Conservation (phyloP, 1,139 yeast species). For the Candida labiduridarum region DNA sequence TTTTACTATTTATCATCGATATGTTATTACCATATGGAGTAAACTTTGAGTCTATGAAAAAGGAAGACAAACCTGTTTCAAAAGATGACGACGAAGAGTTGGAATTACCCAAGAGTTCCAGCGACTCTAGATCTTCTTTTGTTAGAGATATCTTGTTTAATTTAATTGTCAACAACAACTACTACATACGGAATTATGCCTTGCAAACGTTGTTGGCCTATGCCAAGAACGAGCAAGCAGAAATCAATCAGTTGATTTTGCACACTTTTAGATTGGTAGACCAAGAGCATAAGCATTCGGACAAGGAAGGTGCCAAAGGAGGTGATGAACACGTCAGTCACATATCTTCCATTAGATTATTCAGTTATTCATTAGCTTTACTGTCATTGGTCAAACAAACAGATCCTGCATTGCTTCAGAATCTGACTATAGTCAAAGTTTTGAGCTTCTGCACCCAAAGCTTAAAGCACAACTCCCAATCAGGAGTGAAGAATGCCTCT, state of each 20-base stretch:
- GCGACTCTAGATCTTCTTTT: conserved; percentile 23
- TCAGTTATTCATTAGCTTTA: conserved; percentile 40
- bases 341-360: conserved; percentile 26
- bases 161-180: conserved; percentile 35
- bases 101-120: conserved; percentile 20
- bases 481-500: conserved; percentile 28
- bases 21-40: conserved; percentile 41
- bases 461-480: conserved; percentile 39
- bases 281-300: conserved; percentile 31
- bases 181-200: conserved; percentile 41
- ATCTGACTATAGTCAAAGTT: conserved; percentile 43
- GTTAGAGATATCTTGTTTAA: conserved; percentile 35
- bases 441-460: conserved; percentile 52
- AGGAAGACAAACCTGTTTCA: conserved; percentile 7
- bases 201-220: conserved; percentile 35
- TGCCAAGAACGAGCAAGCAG: conserved; percentile 35
- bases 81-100: conserved; percentile 16
- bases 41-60: conserved; percentile 29
- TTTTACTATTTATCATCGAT: conserved; percentile 35
- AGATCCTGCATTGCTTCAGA: conserved; percentile 39
- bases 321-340: conserved; percentile 28
- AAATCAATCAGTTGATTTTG: conserved; percentile 39
- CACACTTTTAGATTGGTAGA: conserved; percentile 35
- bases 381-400: conserved; percentile 44
- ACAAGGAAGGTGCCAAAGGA: conserved; percentile 15